Percentiles rank a stretch among this genome's conserved stretches.
Evolutionary conservation across 192 early-diverging fungal species (phyloP).

Genomic region (Entomortierella lignicola): DNA sequence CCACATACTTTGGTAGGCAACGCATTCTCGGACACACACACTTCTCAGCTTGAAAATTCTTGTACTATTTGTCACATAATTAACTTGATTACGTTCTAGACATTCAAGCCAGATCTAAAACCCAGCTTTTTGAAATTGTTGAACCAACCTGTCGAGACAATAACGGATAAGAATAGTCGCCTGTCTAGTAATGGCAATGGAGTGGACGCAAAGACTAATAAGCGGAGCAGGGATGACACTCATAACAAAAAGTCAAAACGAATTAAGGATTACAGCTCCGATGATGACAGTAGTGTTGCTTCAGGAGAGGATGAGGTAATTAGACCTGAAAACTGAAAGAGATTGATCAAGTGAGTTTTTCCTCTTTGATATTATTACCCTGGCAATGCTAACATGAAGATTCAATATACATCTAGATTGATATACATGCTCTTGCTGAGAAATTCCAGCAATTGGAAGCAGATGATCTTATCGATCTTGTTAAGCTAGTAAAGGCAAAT

Average conservation of each 20-base stretch:
- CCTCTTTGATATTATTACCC: not conserved
- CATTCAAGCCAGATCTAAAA: slow-evolving; percentile 46
- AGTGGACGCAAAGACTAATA: slow-evolving; percentile 20
- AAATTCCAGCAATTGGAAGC: slow-evolving; percentile 53
- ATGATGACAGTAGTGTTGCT: slow-evolving; percentile 30
- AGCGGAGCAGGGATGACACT: slow-evolving; percentile 22
- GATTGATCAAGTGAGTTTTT: too few species aligned
- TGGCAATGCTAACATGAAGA: not conserved
- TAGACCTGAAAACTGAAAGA: not conserved
- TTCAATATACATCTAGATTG: slow-evolving; percentile 17
- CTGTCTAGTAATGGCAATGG: slow-evolving; percentile 13
- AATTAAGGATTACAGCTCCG: slow-evolving; percentile 35
- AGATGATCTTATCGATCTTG: slow-evolving; percentile 51
- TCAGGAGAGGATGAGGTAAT: slow-evolving; percentile 38
- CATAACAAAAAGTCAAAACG: slow-evolving; percentile 36
- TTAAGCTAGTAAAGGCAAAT: slow-evolving; percentile 52
- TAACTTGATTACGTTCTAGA: slow-evolving; percentile 19
- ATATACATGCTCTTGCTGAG: slow-evolving; percentile 47
- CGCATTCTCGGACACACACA: too few species aligned
- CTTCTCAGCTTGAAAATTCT: too few species aligned
- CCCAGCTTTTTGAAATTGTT: slow-evolving; percentile 41
- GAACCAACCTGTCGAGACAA: slow-evolving; percentile 29
- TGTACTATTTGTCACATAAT: too few species aligned
- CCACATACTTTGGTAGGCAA: slow-evolving; percentile 53
- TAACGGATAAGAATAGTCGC: slow-evolving; percentile 12